Evolutionary conservation across 768 basidiomycete genomes (phyloP), one percentile per base, ranked within the genome.

Genomic region (Trametes meyenii): DNA sequence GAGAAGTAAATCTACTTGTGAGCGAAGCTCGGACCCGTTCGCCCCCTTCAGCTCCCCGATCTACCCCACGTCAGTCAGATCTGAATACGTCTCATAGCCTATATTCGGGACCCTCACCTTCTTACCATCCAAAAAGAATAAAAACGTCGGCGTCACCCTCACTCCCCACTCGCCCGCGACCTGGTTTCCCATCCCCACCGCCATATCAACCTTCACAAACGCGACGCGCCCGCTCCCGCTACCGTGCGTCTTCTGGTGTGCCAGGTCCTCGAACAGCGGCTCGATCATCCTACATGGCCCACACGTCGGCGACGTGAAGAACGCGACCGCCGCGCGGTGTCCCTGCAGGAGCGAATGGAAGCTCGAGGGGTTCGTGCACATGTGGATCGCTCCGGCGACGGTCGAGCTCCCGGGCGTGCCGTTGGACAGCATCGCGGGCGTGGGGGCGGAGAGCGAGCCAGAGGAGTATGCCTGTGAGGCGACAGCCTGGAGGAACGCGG

Each of bases 121-220:
- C 52, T 81, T 78, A 1, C 88, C 92, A 61, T 90, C 81, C 62
- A 87, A 73, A 77, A 94, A 98, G 76, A 97, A 95, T 42, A 90
- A 76, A 69, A 98, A 96, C 0, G 93, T 95, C 5, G 95, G 96
- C 2, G 92, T 96, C 17, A 82, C 94, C 16, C 81, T 73, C 1
- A 97, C 84, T 14, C 82, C 78, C 76, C 83, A 90, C 71, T 86
- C 78, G 1, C 73, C 62, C 0, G 88, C 90, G 16, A 96, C 74
- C 55, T 77, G 76, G 3, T 73, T 68, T 0, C 89, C 89, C 73
- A 84, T 73, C 0, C 89, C 90, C 13, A 89, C 82, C 5, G 81
- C 84, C 65, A 93, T 77, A 74, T 98, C 96, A 38, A 97, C 83
- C 73, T 93, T 92, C 3, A 89, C 85, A 66, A 97, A 98, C 2